A percentile compares a stretch with the other conserved stretches of the same genome.
Conservation (phyloP, 495 filamentous ascomycete genomes). For the Aspergillus homomorphus region DNA sequence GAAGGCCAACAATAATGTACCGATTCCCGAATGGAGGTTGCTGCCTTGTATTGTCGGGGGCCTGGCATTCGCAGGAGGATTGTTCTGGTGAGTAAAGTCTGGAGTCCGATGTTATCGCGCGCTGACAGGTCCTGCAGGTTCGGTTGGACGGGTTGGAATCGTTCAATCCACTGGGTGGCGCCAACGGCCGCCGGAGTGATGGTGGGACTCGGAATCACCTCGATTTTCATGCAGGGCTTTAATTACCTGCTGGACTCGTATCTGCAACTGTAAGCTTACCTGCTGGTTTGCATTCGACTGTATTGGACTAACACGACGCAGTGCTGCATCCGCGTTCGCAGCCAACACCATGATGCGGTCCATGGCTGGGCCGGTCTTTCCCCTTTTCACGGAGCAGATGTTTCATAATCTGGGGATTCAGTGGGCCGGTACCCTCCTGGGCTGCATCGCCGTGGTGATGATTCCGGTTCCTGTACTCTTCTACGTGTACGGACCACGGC, state of each 20-base stretch:
- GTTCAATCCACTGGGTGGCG: conserved; percentile 32
- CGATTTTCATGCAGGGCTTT: conserved; percentile 33
- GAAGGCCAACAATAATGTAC: conserved; percentile 24
- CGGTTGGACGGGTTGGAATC: conserved; percentile 31
- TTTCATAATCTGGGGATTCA: conserved; percentile 71
- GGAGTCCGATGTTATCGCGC: background rate
- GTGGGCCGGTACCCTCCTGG: conserved; percentile 73
- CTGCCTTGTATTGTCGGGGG: conserved; percentile 46
- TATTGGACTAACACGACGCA: conserved; percentile 17
- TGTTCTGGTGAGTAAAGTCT: conserved; percentile 47
- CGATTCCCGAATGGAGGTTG: conserved; percentile 35
- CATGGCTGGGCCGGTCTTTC: conserved; percentile 70
- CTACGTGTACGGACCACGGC: conserved; percentile 26
- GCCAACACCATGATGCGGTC: conserved; percentile 84
- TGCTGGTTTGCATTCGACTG: conserved; percentile 13
- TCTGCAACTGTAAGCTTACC: conserved; percentile 60
- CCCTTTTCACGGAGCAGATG: conserved; percentile 77
- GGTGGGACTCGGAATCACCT: conserved; percentile 28
- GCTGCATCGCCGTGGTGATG: conserved; percentile 64
- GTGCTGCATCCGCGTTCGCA: conserved; percentile 78
- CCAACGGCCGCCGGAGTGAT: conserved; percentile 27
- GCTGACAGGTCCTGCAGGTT: conserved; percentile 28
- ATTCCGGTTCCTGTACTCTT: conserved; percentile 64
- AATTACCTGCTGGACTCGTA: conserved; percentile 37
- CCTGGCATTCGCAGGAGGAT: conserved; percentile 44